These are phyloP conservation scores for Capsicum chinense DNA, from an alignment of 257 asterid genomes.

Conservation along the genomic window DNA sequence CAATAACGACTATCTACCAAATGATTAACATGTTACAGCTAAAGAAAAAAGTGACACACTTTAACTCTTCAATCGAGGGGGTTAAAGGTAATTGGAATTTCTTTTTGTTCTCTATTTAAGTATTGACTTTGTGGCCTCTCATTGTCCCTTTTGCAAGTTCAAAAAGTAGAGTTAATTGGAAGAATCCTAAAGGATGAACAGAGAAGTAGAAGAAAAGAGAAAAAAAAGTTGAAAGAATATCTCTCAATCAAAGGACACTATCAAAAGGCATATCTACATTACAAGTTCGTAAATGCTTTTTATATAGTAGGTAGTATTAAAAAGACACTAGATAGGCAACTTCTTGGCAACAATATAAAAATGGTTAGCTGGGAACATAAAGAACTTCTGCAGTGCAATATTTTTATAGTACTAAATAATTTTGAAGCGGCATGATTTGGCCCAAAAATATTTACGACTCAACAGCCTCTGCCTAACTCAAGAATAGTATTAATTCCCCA, in stretches of 20 bases:
- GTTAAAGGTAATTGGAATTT: conserved; percentile 42
- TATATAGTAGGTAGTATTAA: background rate
- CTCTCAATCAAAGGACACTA: background rate
- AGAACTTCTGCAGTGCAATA: conserved; percentile 24
- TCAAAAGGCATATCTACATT: conserved; percentile 24
- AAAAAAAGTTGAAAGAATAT: conserved; percentile 23
- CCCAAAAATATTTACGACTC: conserved; percentile 32
- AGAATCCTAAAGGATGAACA: conserved; percentile 38
- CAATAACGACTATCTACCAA: conserved; percentile 36
- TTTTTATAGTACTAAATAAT: conserved; percentile 29
- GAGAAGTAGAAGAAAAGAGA: conserved; percentile 28
- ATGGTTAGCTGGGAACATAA: conserved; percentile 33
- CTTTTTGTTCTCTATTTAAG: conserved; percentile 46
- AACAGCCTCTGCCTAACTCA: conserved; percentile 35
- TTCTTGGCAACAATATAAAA: background rate
- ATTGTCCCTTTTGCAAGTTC: conserved; percentile 21
- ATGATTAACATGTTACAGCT: conserved; percentile 45
- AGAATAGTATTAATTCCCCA: conserved; percentile 18
- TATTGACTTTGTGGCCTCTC: conserved; percentile 12
- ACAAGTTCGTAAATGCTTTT: background rate
- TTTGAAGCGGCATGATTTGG: conserved; percentile 35
- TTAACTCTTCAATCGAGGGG: conserved; percentile 58
- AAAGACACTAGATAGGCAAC: conserved; percentile 21
- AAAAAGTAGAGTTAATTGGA: conserved; percentile 45
- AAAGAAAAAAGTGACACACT: conserved; percentile 53